Base-by-base conservation (phyloP, 495 filamentous ascomycete genomes). In the Hamigera avellanea region DNA sequence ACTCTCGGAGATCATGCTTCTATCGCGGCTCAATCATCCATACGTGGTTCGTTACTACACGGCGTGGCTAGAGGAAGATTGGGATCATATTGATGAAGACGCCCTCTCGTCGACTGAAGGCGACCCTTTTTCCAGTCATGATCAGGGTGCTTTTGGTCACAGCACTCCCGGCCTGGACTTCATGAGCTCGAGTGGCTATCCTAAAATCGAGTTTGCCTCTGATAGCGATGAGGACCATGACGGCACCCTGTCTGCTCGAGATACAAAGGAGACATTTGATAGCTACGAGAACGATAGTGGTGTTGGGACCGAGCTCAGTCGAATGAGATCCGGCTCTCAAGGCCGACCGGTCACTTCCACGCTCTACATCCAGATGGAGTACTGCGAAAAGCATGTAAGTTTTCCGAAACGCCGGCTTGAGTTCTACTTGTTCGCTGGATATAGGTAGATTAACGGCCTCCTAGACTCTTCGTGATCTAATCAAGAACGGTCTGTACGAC, bases 21-120 rank as follows among this genome's bases (percentile, higher is more conserved):
- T 98, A 7, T 94, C 91, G 12, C 75, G 82, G 35, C 69, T 98
- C 44, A 96, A 93, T 58, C 87, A 98, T 63, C 86, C 88, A 3
- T 86, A 91, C 46, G 91, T 98, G 13, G 91, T 98, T 23, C 75
- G 93, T 14, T 98, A 96, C 50, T 95, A 85, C 54, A 84, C 86
- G 15, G 86, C 93, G 2, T 96, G 91, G 91, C 67, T 87, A 3
- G 91, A 98, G 51, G 80, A 88, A 42, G 72, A 86, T 39, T 61
- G 57, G 38, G 58, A 66, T 16, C 55, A 64, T 6, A 66, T 70
- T 10, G 67, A 73, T 4, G 75, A 80, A 36, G 70, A 67, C 13
- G 74, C 78, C 32, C 54, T 66, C 2, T 67, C 61, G 1, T 78
- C 75, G 4, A 73, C 70, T 1, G 76, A 80, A 14, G 72, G 69